These are phyloP conservation scores for Teunomyces pallodes DNA, from an alignment of 805 yeast genomes.

Conservation along the genomic window DNA sequence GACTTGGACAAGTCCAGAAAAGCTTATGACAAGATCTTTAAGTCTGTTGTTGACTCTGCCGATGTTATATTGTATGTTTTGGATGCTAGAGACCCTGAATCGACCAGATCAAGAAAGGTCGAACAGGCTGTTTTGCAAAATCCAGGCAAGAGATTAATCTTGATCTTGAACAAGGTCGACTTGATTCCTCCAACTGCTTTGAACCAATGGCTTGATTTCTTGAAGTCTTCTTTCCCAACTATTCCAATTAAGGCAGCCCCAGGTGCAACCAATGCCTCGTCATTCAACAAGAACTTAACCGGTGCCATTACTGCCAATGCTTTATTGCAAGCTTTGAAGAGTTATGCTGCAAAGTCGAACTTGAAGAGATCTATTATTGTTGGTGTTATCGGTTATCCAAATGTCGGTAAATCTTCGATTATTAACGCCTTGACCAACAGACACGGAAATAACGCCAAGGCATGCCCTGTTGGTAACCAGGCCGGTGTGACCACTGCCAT, in stretches of 20 bases:
- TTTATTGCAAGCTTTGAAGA: conserved; percentile 75
- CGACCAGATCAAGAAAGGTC: conserved; percentile 86
- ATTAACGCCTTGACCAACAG: conserved; percentile 85
- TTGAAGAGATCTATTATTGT: conserved; percentile 86
- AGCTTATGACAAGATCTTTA: conserved; percentile 92
- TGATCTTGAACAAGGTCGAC: conserved; percentile 88
- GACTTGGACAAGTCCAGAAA: conserved; percentile 76
- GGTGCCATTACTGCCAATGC: conserved; percentile 69
- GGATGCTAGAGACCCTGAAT: conserved; percentile 97
- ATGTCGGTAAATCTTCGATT: conserved; percentile 93
- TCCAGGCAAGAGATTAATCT: conserved; percentile 79
- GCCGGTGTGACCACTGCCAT: conserved; percentile 95
- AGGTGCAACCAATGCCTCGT: conserved; percentile 64
- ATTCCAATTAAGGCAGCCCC: conserved; percentile 82
- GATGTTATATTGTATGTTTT: conserved; percentile 91
- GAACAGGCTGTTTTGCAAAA: conserved; percentile 84
- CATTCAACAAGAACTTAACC: conserved; percentile 72
- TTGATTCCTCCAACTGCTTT: conserved; percentile 83
- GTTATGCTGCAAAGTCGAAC: conserved; percentile 79
- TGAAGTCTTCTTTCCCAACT: conserved; percentile 85
- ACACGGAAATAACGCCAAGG: conserved; percentile 68
- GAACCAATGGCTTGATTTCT: conserved; percentile 77
- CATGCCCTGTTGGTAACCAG: conserved; percentile 96
- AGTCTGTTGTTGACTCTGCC: conserved; percentile 86
- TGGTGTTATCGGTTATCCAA: conserved; percentile 97